phyloP scores from a whole-genome alignment of 2,329 filamentous ascomycete genomes.

The Pyricularia pennisetigena region DNA sequence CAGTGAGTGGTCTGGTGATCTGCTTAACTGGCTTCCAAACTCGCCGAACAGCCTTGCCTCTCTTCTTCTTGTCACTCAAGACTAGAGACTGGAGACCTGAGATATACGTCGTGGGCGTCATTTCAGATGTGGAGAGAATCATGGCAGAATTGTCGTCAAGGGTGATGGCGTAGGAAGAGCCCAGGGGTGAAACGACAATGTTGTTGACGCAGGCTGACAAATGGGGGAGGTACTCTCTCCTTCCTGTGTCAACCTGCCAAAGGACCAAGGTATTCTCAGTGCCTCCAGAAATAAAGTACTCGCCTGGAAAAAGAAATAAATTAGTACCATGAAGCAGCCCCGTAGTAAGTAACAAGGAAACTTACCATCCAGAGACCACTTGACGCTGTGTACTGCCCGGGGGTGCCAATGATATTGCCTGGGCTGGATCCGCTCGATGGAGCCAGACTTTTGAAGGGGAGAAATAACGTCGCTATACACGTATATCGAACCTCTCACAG shows the following conservation, averaged over 20 bases:
- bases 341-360: slow-evolving; percentile 1
- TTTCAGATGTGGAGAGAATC: slow-evolving; percentile 79
- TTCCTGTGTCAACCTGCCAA: slow-evolving; percentile 86
- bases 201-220: slow-evolving; percentile 77
- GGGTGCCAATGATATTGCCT: slow-evolving; percentile 87
- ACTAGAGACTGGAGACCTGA: slow-evolving; percentile 66
- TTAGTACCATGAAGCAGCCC: slow-evolving; percentile 9
- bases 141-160: slow-evolving; percentile 89
- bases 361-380: slow-evolving; percentile 87
- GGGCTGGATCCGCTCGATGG: slow-evolving; percentile 39
- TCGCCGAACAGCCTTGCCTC: slow-evolving; percentile 42
- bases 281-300: slow-evolving; percentile 91
- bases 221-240: slow-evolving; percentile 80
- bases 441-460: slow-evolving; percentile 38
- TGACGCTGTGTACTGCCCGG: slow-evolving; percentile 69
- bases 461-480: slow-evolving; percentile 68
- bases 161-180: slow-evolving; percentile 74
- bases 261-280: slow-evolving; percentile 81
- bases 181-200: slow-evolving; percentile 69
- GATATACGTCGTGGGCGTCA: slow-evolving; percentile 75
- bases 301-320: slow-evolving; percentile 46
- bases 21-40: slow-evolving; percentile 34
- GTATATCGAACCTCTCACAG: slow-evolving; percentile 65
- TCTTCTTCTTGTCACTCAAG: slow-evolving; percentile 36
- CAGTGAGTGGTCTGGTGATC: slow-evolving; percentile 42